Evolutionary conservation across 1,284 basidiomycete genomes (phyloP).

Genomic region (Thecaphora thlaspeos): DNA sequence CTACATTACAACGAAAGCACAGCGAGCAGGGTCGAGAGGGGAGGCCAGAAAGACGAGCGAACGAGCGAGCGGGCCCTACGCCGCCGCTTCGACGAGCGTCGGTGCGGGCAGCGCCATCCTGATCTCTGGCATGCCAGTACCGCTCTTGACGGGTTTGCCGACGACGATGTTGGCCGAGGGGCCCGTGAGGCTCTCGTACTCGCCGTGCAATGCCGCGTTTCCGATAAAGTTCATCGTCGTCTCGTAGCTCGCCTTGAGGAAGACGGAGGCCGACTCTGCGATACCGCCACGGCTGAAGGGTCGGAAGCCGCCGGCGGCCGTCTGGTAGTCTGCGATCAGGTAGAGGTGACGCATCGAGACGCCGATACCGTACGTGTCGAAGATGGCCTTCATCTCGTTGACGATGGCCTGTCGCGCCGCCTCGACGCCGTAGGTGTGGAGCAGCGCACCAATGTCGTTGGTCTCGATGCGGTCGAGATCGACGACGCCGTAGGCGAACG

Average conservation of each 20-base stretch:
- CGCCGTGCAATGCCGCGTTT: conserved; percentile 88
- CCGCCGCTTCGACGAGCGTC: conserved; percentile 16
- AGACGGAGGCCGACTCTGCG: conserved; percentile 82
- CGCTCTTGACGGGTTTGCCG: conserved; percentile 47
- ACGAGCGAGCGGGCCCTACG: too few relatives aligned
- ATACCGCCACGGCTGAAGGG: conserved; percentile 97
- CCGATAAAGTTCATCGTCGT: conserved; percentile 94
- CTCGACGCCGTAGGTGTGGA: conserved; percentile 73
- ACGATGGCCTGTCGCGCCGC: conserved; percentile 60
- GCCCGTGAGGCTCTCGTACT: conserved; percentile 85
- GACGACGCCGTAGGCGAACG: conserved; percentile 75
- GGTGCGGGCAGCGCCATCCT: conserved; percentile 30
- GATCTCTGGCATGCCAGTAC: conserved; percentile 49
- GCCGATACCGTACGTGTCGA: conserved; percentile 91
- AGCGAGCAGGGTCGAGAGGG: too few relatives aligned
- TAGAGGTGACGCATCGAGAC: conserved; percentile 93
- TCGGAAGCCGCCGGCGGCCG: conserved; percentile 93
- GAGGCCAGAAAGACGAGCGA: too few relatives aligned
- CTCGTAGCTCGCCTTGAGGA: conserved; percentile 96
- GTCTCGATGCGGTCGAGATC: conserved; percentile 83
- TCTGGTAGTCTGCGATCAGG: conserved; percentile 97
- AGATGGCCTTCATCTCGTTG: conserved; percentile 83
- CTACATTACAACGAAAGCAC: too few relatives aligned
- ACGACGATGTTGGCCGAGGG: conserved; percentile 90
- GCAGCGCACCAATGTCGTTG: conserved; percentile 91